phyloP scores from a whole-genome alignment of 2,329 filamentous ascomycete species.

The Xylariomycetidae sp. region DNA sequence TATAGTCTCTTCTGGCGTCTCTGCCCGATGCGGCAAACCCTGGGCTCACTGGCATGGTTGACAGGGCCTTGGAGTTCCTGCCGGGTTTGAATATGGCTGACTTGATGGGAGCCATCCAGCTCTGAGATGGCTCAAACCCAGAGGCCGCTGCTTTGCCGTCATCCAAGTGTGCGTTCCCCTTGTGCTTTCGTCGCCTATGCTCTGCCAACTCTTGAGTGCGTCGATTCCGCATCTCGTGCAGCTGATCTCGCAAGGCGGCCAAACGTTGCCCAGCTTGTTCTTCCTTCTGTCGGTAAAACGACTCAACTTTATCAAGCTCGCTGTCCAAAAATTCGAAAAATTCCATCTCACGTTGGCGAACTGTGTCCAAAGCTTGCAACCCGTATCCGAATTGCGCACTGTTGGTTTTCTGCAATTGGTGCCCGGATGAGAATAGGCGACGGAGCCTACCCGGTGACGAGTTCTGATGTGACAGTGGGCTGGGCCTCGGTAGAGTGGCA shows the following conservation, averaged over 20 bases:
- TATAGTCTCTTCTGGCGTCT: constrained; percentile 44
- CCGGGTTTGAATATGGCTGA: constrained; percentile 51
- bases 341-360: constrained; percentile 72
- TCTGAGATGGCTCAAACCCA: constrained; percentile 18
- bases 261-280: constrained; percentile 74
- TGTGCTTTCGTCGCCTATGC: constrained; percentile 31
- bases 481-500: constrained; percentile 11
- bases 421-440: constrained; percentile 36
- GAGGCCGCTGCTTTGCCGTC: constrained; percentile 15
- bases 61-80: constrained; percentile 56
- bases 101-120: constrained; percentile 51
- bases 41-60: constrained; percentile 49
- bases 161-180: constrained; percentile 20
- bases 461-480: constrained; percentile 15
- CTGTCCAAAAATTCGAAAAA: constrained; percentile 82
- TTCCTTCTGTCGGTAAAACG: constrained; percentile 85
- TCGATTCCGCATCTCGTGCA: constrained; percentile 88
- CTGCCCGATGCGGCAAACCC: constrained; percentile 27
- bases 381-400: constrained; percentile 37
- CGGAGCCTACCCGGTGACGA: constrained; percentile 27
- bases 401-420: constrained; percentile 28
- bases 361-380: constrained; percentile 39
- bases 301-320: constrained; percentile 87
- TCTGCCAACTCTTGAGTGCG: constrained; percentile 66
- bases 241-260: constrained; percentile 68